Evolutionary conservation across 139 green algal species (phyloP).

Genomic region (Bryopsis sp.): DNA sequence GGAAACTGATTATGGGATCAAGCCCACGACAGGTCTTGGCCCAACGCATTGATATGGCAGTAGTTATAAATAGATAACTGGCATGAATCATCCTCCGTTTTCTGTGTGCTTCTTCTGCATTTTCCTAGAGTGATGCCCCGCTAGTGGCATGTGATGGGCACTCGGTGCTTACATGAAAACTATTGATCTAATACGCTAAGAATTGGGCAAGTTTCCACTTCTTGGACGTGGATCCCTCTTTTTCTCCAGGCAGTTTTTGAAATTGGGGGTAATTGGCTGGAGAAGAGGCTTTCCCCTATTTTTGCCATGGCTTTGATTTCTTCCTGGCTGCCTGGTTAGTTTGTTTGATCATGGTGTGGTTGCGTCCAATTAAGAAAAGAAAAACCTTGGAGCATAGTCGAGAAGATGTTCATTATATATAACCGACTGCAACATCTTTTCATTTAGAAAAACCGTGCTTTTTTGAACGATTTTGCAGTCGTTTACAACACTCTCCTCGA

Average conservation of each 20-base stretch:
- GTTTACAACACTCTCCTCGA: conserved; percentile 15
- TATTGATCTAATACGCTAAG: no score
- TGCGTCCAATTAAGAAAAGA: background rate
- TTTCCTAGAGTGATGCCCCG: no score
- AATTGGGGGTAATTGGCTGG: no score
- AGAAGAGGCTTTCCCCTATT: background rate
- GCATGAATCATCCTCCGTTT: background rate
- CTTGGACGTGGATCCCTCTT: no score
- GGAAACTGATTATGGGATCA: conserved; percentile 4
- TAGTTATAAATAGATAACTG: background rate
- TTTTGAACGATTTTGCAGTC: background rate
- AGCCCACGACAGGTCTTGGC: conserved; percentile 6
- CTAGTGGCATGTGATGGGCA: background rate
- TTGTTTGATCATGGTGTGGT: background rate
- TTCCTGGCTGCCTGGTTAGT: background rate
- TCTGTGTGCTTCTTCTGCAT: conserved; percentile 7
- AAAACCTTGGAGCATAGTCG: background rate
- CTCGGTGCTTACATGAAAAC: no score
- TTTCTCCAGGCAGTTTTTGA: no score
- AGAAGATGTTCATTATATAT: background rate
- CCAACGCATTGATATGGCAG: background rate
- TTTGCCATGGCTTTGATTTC: background rate
- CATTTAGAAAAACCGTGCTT: background rate
- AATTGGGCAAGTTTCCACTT: no score
- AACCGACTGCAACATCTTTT: background rate